Conservation (phyloP, 177 flowering plant species). For the Telopea speciosissima region DNA sequence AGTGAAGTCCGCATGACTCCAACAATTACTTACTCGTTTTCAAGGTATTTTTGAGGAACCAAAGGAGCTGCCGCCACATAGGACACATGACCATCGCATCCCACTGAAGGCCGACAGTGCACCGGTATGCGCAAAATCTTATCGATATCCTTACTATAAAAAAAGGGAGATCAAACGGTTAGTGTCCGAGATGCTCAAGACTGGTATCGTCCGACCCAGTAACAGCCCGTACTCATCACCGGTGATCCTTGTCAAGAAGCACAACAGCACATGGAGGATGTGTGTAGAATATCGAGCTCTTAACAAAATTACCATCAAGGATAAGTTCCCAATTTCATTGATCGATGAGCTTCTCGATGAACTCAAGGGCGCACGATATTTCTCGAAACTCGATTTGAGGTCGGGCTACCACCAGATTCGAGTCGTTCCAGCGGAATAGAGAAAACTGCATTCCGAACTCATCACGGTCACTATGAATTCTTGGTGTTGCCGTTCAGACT, state of each 20-base stretch:
- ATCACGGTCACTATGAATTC: slow-evolving; percentile 10
- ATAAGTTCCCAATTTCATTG: background rate
- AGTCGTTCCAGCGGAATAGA: background rate
- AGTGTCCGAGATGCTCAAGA: slow-evolving; percentile 4
- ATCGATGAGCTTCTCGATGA: slow-evolving; percentile 15
- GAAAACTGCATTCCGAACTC: slow-evolving; percentile 5
- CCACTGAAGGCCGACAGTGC: background rate
- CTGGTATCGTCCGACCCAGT: slow-evolving; percentile 3
- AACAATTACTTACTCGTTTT: background rate
- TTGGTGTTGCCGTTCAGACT: slow-evolving; percentile 4
- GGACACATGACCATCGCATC: slow-evolving; percentile 6
- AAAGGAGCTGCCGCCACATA: background rate
- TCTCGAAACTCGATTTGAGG: slow-evolving; percentile 4
- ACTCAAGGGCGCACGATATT: background rate
- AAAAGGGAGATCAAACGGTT: slow-evolving; percentile 10
- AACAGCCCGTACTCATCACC: slow-evolving; percentile 12
- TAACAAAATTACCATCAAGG: background rate
- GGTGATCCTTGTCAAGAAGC: slow-evolving; percentile 12
- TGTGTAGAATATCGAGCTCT: background rate
- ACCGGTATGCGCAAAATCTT: slow-evolving; percentile 4
- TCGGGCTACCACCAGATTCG: slow-evolving; percentile 10
- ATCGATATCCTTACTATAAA: slow-evolving; percentile 7
- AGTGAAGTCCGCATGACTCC: no score
- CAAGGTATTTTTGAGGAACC: background rate
- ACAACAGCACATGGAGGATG: background rate